These are phyloP conservation scores for Serpula lacrymans DNA, from an alignment of 768 basidiomycete genomes.

Conservation along the genomic window DNA sequence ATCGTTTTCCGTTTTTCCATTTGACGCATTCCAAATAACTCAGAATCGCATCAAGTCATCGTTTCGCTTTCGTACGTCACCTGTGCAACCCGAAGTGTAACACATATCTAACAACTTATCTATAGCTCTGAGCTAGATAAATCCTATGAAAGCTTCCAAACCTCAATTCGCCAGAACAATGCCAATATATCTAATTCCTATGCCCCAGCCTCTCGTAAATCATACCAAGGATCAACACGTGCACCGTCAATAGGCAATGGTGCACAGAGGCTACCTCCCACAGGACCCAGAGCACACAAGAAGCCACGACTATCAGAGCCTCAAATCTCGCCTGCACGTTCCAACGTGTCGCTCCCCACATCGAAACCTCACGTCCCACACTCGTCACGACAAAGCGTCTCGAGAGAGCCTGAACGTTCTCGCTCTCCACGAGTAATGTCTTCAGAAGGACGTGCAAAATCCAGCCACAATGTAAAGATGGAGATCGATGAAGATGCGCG, in stretches of 20 bases:
- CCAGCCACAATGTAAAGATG: conserved; percentile 36
- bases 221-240: conserved; percentile 34
- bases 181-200: conserved; percentile 38
- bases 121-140: conserved; percentile 73
- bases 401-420: conserved; percentile 18
- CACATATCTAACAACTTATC: conserved; percentile 9
- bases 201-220: conserved; percentile 41
- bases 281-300: conserved; percentile 79
- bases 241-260: conserved; percentile 28
- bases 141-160: conserved; percentile 60
- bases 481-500: conserved; percentile 56
- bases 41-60: conserved; percentile 80
- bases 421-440: conserved; percentile 26
- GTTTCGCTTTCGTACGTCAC: conserved; percentile 64
- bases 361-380: conserved; percentile 17
- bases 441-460: conserved; percentile 24
- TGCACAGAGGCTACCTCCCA: conserved; percentile 58
- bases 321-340: conserved; percentile 31
- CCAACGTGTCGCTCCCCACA: conserved; percentile 26
- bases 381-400: conserved; percentile 6
- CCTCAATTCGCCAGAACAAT: conserved; percentile 41
- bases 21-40: too few relatives aligned
- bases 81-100: conserved; percentile 3
- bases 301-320: conserved; percentile 69
- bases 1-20: conserved; percentile 4